Evolutionary conservation across 352 stramenopile species (phyloP).

Genomic region (Paralagenidium karlingii): DNA sequence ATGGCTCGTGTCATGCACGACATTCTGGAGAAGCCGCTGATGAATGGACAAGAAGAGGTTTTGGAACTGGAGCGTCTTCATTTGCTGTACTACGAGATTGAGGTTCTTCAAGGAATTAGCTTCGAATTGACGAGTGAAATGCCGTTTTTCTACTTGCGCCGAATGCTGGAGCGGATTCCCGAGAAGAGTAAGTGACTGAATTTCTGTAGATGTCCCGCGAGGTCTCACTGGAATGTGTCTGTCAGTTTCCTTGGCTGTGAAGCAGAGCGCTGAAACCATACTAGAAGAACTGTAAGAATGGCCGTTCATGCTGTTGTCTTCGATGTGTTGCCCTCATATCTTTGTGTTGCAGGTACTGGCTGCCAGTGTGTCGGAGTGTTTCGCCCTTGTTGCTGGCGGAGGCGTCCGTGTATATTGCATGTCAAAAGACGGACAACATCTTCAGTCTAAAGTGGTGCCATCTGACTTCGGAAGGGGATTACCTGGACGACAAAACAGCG

Average conservation of each 20-base stretch:
- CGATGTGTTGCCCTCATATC: background rate
- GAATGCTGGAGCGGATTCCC: conserved; percentile 49
- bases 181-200: conserved; percentile 37
- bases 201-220: background rate
- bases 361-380: conserved; percentile 42
- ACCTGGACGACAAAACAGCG: conserved; percentile 54
- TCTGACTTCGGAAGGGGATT: conserved; percentile 21
- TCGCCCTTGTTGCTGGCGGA: conserved; percentile 47
- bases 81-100: conserved; percentile 75
- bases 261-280: conserved; percentile 29
- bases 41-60: conserved; percentile 68
- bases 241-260: conserved; percentile 34
- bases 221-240: background rate
- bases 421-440: conserved; percentile 53
- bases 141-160: conserved; percentile 57
- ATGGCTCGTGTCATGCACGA: conserved; percentile 82
- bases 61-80: conserved; percentile 78
- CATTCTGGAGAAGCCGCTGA: conserved; percentile 55
- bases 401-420: conserved; percentile 63
- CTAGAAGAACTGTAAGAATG: conserved; percentile 49
- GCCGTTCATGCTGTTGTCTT: too few species aligned
- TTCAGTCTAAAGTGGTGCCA: conserved; percentile 74
- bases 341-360: conserved; percentile 31
- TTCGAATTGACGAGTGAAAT: conserved; percentile 72
- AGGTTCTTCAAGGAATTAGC: conserved; percentile 70